Evolutionary conservation across 2,329 filamentous ascomycete species (phyloP).

Genomic region (Alternaria tenuissima): DNA sequence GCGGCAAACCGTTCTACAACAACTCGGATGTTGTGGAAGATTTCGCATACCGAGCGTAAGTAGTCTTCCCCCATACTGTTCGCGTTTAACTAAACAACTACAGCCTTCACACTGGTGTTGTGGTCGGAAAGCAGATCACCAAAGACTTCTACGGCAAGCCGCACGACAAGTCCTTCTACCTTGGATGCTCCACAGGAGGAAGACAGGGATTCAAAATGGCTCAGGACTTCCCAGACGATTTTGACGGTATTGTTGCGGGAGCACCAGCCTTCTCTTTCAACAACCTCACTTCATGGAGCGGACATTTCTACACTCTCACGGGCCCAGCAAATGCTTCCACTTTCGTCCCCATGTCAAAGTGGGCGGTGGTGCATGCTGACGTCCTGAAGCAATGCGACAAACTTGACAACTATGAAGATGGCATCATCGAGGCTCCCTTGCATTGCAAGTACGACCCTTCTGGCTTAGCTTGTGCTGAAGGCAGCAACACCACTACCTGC

Average conservation of each 20-base stretch:
- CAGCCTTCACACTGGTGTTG: constrained; percentile 44
- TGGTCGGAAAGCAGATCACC: constrained; percentile 53
- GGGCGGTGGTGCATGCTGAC: constrained; percentile 52
- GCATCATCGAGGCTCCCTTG: constrained; percentile 57
- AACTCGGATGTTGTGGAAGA: constrained; percentile 58
- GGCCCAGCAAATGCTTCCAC: constrained; percentile 41
- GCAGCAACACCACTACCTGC: constrained; percentile 50
- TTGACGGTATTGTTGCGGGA: constrained; percentile 50
- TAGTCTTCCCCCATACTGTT: neutral
- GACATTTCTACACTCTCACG: constrained; percentile 40
- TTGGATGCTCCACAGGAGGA: constrained; percentile 50
- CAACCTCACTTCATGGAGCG: constrained; percentile 47
- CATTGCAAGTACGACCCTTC: constrained; percentile 56
- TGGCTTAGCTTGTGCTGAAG: constrained; percentile 46
- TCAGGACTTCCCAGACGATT: constrained; percentile 47
- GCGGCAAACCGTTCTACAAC: constrained; percentile 57
- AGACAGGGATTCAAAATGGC: constrained; percentile 49
- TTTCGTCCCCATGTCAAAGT: constrained; percentile 52
- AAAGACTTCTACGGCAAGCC: constrained; percentile 52
- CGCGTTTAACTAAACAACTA: constrained; percentile 1
- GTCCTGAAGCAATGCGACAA: constrained; percentile 60
- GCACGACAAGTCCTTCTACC: constrained; percentile 53
- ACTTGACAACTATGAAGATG: constrained; percentile 59
- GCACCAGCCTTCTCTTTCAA: constrained; percentile 46
- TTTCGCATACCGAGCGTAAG: constrained; percentile 56